A percentile compares a stretch with the other conserved stretches of the same genome.
Evolutionary conservation across 768 basidiomycete genomes (phyloP).

Genomic region (Russula sp.): DNA sequence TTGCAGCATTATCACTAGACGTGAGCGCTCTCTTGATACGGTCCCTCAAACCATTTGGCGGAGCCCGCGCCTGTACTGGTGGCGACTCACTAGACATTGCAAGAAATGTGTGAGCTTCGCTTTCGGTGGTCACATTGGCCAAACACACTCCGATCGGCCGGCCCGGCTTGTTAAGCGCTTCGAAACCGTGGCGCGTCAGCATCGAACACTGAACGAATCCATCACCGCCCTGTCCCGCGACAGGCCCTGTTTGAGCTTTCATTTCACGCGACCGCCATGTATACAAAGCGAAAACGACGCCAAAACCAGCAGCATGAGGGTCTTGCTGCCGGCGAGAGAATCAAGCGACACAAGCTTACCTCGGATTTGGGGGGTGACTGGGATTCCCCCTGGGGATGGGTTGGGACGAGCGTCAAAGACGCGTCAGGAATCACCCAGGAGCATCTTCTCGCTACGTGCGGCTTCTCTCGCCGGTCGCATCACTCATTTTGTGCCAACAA

Average conservation of each 20-base stretch:
- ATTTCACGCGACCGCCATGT: conserved; percentile 34
- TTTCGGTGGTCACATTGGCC: no score
- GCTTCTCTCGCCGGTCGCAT: conserved; percentile 46
- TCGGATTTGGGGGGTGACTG: conserved; percentile 24
- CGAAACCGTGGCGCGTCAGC: not conserved
- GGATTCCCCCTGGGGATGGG: conserved; percentile 71
- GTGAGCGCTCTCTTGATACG: conserved; percentile 1
- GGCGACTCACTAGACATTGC: not conserved
- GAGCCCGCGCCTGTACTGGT: not conserved
- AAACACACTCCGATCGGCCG: no score
- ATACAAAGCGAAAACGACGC: conserved; percentile 52
- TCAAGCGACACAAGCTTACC: conserved; percentile 51
- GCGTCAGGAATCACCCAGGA: conserved; percentile 55
- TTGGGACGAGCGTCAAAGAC: conserved; percentile 53
- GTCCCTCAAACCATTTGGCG: not conserved
- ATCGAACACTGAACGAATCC: conserved; percentile 1
- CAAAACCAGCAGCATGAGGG: conserved; percentile 41
- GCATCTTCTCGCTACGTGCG: conserved; percentile 61
- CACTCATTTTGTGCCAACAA: conserved; percentile 54
- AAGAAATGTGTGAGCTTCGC: no score
- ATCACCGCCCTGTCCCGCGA: not conserved
- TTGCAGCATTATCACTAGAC: conserved; percentile 3
- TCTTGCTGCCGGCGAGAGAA: conserved; percentile 51
- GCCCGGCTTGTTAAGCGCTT: conserved; percentile 3
- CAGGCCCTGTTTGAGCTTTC: not conserved